Evolutionary conservation across 352 stramenopile species (phyloP), one percentile per base, ranked within the genome.

Genomic region (Phytophthora colocasiae): DNA sequence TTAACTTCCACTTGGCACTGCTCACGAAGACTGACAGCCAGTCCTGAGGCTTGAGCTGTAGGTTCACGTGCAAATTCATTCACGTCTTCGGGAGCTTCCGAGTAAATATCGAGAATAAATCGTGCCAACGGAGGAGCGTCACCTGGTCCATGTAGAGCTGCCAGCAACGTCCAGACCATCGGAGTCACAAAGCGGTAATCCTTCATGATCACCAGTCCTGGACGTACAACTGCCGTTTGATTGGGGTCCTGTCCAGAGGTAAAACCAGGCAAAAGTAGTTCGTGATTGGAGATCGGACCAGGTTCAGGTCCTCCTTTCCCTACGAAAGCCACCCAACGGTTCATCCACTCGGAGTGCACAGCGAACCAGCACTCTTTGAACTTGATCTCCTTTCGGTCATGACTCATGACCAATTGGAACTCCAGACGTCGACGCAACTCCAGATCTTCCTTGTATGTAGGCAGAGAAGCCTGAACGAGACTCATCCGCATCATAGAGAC

Each of bases 311-410:
- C 81, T 14, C 56, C 66, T 19, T 81, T 74, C 0, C 64, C 81
- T 1, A 81, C 85, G 54, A 84, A 93, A 1, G 63, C 53, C 15
- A 77, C 77, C 85, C 85, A 93, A 12, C 72, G 73, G 45, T 80
- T 75, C 71, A 93, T 90, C 85, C 85, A 93, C 44, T 77, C 56
- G 8, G 71, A 68, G 39, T 87, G 64, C 22, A 93, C 51, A 7
- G 87, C 58, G 51, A 93, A 77, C 85, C 85, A 93, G 74, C 81
- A 92, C 74, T 93, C 81, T 58, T 81, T 80, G 36, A 78, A 34
- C 31, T 34, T 34, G 31, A 34, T 59, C 53, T 75, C 77, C 36
- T 75, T 75, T 38, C 66, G 60, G 65, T 93, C 85, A 59, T 77
- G 71, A 34, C 71, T 81, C 54, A 88, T 77, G 29, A 93, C 52